Percentiles rank a stretch among this genome's conserved stretches.
phyloP scores from a whole-genome alignment of 305 asterid genomes.

The Rubia balearica region DNA sequence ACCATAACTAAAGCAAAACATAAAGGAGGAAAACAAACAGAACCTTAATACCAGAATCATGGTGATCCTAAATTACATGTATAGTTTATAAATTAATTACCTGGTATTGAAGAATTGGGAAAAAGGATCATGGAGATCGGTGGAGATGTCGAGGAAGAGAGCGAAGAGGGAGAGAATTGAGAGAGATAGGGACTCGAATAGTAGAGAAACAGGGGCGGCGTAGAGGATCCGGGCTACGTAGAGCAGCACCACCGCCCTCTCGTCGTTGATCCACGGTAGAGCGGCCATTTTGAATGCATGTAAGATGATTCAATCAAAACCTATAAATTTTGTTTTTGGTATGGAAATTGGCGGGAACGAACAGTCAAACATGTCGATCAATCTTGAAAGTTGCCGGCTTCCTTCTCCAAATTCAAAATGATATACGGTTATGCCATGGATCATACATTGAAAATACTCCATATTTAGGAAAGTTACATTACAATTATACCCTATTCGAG shows the following conservation, averaged over 20 bases:
- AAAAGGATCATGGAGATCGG: constrained; percentile 49
- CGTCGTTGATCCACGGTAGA: constrained; percentile 75
- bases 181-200: constrained; percentile 53
- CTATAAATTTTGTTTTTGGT: no score
- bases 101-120: constrained; percentile 49
- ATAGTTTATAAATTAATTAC: constrained; percentile 20
- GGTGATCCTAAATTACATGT: neutral
- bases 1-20: no score
- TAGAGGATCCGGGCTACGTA: constrained; percentile 45
- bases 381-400: neutral
- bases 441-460: no score
- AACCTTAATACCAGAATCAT: neutral
- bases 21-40: no score
- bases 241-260: constrained; percentile 70
- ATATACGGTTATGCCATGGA: no score
- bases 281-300: constrained; percentile 9
- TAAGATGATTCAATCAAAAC: neutral
- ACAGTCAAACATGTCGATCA: neutral
- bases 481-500: no score
- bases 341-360: neutral
- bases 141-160: constrained; percentile 66
- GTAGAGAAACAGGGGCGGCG: constrained; percentile 48
- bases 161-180: constrained; percentile 54
- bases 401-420: neutral
- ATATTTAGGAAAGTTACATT: no score